Conservation (phyloP, 352 stramenopile genomes). For the Peronospora destructor region DNA sequence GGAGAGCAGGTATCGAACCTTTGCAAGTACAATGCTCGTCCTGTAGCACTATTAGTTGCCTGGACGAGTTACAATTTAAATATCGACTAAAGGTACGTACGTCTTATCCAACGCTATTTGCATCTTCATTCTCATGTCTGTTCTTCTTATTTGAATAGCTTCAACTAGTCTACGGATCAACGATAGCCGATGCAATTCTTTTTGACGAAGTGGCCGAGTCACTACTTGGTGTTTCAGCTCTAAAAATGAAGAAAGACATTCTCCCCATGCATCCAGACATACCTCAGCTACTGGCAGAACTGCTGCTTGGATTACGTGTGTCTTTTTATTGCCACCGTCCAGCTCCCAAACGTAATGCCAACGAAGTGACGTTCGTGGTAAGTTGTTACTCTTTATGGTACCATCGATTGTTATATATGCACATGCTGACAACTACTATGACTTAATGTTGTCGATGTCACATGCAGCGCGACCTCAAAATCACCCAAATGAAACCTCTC, state of each 20-base stretch:
- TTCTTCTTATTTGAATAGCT: slow-evolving; percentile 21
- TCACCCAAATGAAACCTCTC: slow-evolving; percentile 39
- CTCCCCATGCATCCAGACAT: slow-evolving; percentile 33
- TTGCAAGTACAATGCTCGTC: slow-evolving; percentile 27
- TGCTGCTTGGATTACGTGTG: slow-evolving; percentile 45
- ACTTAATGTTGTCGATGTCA: neutral
- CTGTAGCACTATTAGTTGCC: slow-evolving; percentile 17
- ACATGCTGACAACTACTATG: too few species aligned
- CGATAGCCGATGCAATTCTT: slow-evolving; percentile 36
- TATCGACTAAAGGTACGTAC: slow-evolving; percentile 40
- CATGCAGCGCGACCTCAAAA: slow-evolving; percentile 39
- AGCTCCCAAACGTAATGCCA: slow-evolving; percentile 13
- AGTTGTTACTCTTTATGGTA: too few species aligned
- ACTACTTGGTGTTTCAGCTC: slow-evolving; percentile 33
- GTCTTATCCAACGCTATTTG: neutral
- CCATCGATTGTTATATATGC: too few species aligned
- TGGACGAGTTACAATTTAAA: slow-evolving; percentile 35
- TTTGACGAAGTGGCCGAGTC: slow-evolving; percentile 42
- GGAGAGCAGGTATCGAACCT: slow-evolving; percentile 7
- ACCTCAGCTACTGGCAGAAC: slow-evolving; percentile 37
- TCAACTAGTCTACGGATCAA: slow-evolving; percentile 29
- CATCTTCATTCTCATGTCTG: neutral
- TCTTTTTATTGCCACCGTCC: slow-evolving; percentile 41
- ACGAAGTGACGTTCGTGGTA: slow-evolving; percentile 28
- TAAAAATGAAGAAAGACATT: slow-evolving; percentile 25